Percentiles rank a stretch among this genome's conserved stretches.
These are phyloP conservation scores for Xanthoceras sorbifolium DNA, from an alignment of 345 rosid genomes.

Conservation along the genomic window DNA sequence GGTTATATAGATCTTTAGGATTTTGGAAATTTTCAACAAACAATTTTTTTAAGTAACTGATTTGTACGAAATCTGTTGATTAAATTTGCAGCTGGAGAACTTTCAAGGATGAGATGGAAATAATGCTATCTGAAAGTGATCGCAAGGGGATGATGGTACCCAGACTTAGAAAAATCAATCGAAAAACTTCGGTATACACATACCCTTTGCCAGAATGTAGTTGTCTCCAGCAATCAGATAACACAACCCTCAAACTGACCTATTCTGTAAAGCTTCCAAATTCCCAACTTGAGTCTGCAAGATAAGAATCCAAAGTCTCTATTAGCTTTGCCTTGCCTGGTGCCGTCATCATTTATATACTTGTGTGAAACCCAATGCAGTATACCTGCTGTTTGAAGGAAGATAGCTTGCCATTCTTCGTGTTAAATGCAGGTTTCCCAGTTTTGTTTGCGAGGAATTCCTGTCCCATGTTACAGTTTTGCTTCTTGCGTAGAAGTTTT, in stretches of 20 bases:
- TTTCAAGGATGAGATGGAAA: constrained; percentile 65
- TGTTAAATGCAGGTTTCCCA: constrained; percentile 22
- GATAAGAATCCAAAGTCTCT: constrained; percentile 10
- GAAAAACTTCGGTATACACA: constrained; percentile 81
- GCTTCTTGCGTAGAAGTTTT: constrained; percentile 16
- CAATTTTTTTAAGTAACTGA: background rate
- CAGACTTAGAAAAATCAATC: constrained; percentile 70
- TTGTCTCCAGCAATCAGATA: constrained; percentile 61
- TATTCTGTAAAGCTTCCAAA: constrained; percentile 13
- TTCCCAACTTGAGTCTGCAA: constrained; percentile 14
- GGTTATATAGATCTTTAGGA: background rate
- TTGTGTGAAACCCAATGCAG: background rate
- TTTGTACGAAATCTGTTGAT: constrained; percentile 1
- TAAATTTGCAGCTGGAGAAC: constrained; percentile 69
- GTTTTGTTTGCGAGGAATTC: constrained; percentile 25
- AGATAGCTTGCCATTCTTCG: background rate
- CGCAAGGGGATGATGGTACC: constrained; percentile 86
- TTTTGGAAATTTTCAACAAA: background rate
- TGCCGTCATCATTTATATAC: constrained; percentile 12
- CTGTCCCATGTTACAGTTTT: background rate
- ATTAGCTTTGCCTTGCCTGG: background rate
- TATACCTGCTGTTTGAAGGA: constrained; percentile 18
- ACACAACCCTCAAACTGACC: constrained; percentile 42
- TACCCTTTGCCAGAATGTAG: constrained; percentile 88
- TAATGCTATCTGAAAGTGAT: constrained; percentile 79